Conservation (phyloP, 2,329 filamentous ascomycete species). For the Ophioceras dolichostomum region DNA sequence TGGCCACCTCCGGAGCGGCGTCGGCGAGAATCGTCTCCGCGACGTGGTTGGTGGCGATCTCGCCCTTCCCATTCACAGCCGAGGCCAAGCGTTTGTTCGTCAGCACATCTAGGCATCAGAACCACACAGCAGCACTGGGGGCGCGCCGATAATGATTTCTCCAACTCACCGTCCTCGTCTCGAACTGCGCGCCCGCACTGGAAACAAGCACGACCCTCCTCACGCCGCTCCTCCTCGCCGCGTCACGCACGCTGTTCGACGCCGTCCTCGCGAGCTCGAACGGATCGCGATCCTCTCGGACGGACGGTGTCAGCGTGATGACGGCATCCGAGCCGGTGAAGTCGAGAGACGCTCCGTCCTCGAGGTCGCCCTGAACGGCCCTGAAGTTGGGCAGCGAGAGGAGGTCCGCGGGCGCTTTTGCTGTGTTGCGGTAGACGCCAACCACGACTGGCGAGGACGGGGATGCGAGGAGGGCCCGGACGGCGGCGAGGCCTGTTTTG, state of each 20-base stretch:
- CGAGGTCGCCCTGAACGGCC: slow-evolving; percentile 16
- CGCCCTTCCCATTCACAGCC: too few species aligned
- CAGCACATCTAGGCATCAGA: too few species aligned
- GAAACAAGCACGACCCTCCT: slow-evolving; percentile 18
- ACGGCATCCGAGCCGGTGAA: slow-evolving; percentile 17
- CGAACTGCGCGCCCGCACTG: slow-evolving; percentile 19
- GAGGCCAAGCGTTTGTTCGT: not conserved
- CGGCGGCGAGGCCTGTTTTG: slow-evolving; percentile 16
- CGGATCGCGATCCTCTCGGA: slow-evolving; percentile 13
- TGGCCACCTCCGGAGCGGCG: slow-evolving; percentile 12
- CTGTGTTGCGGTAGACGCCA: slow-evolving; percentile 17
- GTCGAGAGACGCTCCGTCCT: slow-evolving; percentile 16
- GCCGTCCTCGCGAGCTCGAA: slow-evolving; percentile 6
- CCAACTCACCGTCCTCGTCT: slow-evolving; percentile 16
- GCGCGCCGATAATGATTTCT: too few species aligned
- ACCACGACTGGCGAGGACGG: slow-evolving; percentile 9
- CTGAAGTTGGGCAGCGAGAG: slow-evolving; percentile 12
- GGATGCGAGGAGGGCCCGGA: slow-evolving; percentile 15
- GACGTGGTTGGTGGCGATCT: slow-evolving; percentile 21
- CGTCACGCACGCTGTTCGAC: slow-evolving; percentile 14
- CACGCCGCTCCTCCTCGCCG: slow-evolving; percentile 14
- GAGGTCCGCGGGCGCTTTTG: slow-evolving; percentile 17
- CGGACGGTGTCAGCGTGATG: slow-evolving; percentile 18
- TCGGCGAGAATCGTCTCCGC: slow-evolving; percentile 13
- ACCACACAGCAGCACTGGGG: too few species aligned